Conservation (phyloP, 345 rosid species). For the Citrus maxima region DNA sequence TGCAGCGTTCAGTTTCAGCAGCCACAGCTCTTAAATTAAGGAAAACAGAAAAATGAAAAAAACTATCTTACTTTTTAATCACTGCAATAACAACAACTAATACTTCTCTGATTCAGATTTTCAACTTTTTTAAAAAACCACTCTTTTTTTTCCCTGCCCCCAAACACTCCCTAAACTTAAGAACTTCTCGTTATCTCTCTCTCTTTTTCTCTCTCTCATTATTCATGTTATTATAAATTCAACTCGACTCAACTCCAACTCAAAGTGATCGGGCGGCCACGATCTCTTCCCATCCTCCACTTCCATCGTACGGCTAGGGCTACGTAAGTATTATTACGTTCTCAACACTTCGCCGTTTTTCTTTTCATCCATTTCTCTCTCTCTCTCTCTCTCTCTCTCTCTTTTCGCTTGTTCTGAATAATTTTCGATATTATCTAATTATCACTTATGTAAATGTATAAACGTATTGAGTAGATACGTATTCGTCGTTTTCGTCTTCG, state of each 20-base stretch:
- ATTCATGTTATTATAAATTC: no score
- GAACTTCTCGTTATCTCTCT: constrained; percentile 2
- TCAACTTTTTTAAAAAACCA: not conserved
- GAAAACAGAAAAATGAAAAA: no score
- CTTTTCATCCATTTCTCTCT: no score
- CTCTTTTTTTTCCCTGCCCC: not conserved
- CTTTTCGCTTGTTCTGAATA: not conserved
- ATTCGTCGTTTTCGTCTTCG: not conserved
- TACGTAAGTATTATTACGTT: constrained; percentile 25
- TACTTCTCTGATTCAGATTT: constrained; percentile 5
- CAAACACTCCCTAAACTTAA: not conserved
- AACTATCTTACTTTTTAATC: no score
- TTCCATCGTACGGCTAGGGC: constrained; percentile 39
- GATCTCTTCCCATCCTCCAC: constrained; percentile 29
- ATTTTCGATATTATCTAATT: not conserved
- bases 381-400: not conserved
- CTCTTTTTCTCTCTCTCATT: not conserved
- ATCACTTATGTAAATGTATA: not conserved
- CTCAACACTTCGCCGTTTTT: no score
- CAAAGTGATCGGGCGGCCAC: constrained; percentile 32
- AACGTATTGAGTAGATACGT: not conserved
- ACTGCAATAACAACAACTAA: not conserved
- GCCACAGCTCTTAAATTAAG: not conserved
- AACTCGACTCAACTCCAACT: no score
- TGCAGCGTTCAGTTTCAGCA: constrained; percentile 15